A percentile compares a stretch with the other conserved stretches of the same genome.
These are phyloP conservation scores for Hymenochaete sp. DNA, from an alignment of 1,284 basidiomycete genomes.

Conservation along the genomic window DNA sequence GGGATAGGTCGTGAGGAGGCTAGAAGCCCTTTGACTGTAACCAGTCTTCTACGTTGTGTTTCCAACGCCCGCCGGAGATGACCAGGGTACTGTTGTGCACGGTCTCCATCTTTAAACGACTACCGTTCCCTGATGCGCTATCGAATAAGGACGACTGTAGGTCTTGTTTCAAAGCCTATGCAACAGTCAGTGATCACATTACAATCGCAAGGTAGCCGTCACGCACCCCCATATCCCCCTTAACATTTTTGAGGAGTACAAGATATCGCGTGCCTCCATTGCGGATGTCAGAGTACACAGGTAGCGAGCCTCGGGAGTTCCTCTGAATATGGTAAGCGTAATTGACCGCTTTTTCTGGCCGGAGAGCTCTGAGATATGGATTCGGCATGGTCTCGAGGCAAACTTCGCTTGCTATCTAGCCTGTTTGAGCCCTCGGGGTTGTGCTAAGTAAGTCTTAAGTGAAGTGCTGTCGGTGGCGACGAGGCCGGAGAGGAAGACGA, in stretches of 20 bases:
- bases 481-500: too few species aligned
- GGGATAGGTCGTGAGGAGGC: neutral
- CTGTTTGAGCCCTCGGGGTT: too few species aligned
- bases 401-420: too few species aligned
- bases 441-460: too few species aligned
- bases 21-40: constrained; percentile 18
- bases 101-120: constrained; percentile 14
- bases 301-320: constrained; percentile 54
- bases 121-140: constrained; percentile 15
- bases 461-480: too few species aligned
- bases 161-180: constrained; percentile 19
- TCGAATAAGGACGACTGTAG: constrained; percentile 18
- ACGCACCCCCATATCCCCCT: constrained; percentile 37
- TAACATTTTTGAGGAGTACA: constrained; percentile 39
- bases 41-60: constrained; percentile 16
- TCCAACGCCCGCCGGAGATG: constrained; percentile 18
- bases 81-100: constrained; percentile 16
- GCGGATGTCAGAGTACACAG: constrained; percentile 64
- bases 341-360: constrained; percentile 2
- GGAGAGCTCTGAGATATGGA: too few species aligned
- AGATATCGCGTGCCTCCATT: constrained; percentile 51
- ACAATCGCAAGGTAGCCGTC: too few species aligned
- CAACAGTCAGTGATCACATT: too few species aligned
- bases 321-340: constrained; percentile 47
- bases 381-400: too few species aligned